A percentile compares a stretch with the other conserved stretches of the same genome.
Conservation (phyloP, 768 basidiomycete species). For the Lactifluus volemus region DNA sequence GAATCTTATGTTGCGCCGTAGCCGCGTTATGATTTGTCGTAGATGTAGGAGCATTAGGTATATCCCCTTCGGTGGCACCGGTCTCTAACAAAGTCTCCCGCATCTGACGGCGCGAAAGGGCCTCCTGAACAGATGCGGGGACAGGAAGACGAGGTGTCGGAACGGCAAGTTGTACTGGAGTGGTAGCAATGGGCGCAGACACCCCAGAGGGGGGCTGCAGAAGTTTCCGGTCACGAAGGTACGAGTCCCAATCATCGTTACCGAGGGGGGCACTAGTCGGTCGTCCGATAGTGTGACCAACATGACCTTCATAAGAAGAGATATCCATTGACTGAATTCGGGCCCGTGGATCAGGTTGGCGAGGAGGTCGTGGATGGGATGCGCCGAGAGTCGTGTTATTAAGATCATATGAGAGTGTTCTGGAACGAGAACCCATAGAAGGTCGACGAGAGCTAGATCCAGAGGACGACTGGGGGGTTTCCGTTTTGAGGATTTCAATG, state of each 20-base stretch:
- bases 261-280: conserved; percentile 68
- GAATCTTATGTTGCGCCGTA: background rate
- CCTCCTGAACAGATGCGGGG: conserved; percentile 66
- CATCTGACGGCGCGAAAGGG: conserved; percentile 58
- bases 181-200: conserved; percentile 68
- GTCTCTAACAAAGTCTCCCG: conserved; percentile 60
- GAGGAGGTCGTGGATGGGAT: conserved; percentile 59
- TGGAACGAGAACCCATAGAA: conserved; percentile 9
- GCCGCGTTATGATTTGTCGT: background rate
- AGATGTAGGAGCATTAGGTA: conserved; percentile 1
- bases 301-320: conserved; percentile 33
- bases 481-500: conserved; percentile 65
- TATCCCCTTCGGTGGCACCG: background rate
- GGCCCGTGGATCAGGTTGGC: conserved; percentile 57
- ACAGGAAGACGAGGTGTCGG: conserved; percentile 43
- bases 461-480: conserved; percentile 51
- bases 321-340: conserved; percentile 71
- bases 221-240: conserved; percentile 77
- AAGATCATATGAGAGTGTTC: conserved; percentile 59
- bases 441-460: conserved; percentile 50
- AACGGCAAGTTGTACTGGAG: conserved; percentile 30
- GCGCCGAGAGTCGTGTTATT: conserved; percentile 41
- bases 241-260: conserved; percentile 79
- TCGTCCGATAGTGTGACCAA: conserved; percentile 50
- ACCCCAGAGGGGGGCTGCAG: conserved; percentile 77